Evolutionary conservation across 371 early-diverging fungal species (phyloP), one percentile per base, ranked within the genome.

Genomic region (Mortierella polycephala): DNA sequence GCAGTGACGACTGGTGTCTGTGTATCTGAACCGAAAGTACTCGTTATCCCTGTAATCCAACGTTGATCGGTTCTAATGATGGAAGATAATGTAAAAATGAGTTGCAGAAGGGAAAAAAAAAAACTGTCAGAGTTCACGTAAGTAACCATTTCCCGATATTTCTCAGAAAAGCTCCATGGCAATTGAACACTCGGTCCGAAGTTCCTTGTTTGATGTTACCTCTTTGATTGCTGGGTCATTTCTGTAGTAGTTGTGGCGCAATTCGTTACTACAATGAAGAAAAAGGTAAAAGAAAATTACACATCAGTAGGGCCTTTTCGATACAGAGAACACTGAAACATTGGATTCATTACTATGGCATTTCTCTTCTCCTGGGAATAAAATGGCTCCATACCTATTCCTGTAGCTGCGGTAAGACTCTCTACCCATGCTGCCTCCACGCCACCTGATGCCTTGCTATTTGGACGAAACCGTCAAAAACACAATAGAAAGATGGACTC

Each of bases 371-470:
- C 4, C 30, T 30, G 30, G 30, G 30, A 30, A 30, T 30, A 30
- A 30, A 30, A 1, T 30, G 30, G 30, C 30, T 30, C 30, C 50
- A 10, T 70, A 75, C 75, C 20, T 21, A 20, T 70, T 57, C 39
- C 70, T 55, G 55, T 46, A 59, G n/a, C 21, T 44, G 8, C 70
- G 70, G 21, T 70, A 75, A 5, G 40, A 18, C 11, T 55, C 53
- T 20, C 53, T 69, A 18, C 75, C 67, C 16, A 9, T 21, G 7
- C 47, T 50, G 9, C 75, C 75, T 1, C 55, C 62, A 14, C 55
- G 66, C 75, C 75, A 75, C n/a, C 41, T 12, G 23, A 75, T 66
- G 21, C 75, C 75, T 75, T 75, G 75, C 75, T 75, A 56, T 59
- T 3, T 1, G 30, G 30, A 30, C 30, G 40, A 57, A 9, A 46